A percentile compares a stretch with the other conserved stretches of the same genome.
Evolutionary conservation across 2,329 filamentous ascomycete species (phyloP).

Genomic region (Orbilia oligospora): DNA sequence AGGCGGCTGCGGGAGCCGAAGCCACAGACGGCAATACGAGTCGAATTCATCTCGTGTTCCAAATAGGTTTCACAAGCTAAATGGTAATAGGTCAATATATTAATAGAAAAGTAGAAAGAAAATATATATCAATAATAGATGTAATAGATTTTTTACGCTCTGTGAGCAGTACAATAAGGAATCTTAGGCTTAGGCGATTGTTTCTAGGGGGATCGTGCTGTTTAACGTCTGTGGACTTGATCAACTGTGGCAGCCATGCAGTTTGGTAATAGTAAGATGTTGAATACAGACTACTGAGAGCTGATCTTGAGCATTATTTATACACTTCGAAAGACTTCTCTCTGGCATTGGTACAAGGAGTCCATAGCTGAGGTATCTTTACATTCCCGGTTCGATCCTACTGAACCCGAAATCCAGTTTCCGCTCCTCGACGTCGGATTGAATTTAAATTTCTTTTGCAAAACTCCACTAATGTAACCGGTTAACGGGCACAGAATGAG

Average conservation of each 20-base stretch:
- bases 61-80: not conserved
- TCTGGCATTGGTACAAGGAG: no score
- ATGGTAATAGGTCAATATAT: no score
- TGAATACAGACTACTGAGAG: not conserved
- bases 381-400: no score
- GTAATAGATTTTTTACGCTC: no score
- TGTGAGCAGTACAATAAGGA: not conserved
- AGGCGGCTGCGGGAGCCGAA: constrained; percentile 12
- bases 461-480: no score
- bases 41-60: not conserved
- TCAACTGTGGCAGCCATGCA: not conserved
- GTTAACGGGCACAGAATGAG: no score
- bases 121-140: no score
- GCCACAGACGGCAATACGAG: constrained; percentile 19
- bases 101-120: no score
- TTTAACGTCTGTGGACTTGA: not conserved
- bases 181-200: not conserved
- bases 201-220: no score
- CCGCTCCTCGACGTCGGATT: not conserved
- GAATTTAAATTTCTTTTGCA: no score
- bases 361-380: no score
- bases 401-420: not conserved
- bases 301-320: not conserved
- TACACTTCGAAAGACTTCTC: not conserved
- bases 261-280: not conserved